Conservation (phyloP, 257 asterid species). For the Solanum pinnatisectum region DNA sequence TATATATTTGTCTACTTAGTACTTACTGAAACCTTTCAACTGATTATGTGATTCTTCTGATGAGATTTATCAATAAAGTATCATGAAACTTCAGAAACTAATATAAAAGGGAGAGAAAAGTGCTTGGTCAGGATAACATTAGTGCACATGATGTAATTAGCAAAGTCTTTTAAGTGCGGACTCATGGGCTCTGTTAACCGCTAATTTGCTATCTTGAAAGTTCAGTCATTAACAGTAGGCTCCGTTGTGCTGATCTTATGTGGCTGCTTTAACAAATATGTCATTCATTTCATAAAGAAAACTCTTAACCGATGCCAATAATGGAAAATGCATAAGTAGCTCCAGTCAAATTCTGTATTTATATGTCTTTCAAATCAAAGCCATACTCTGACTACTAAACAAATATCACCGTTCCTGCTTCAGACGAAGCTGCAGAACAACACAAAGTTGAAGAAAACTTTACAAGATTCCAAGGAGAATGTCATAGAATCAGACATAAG, state of each 20-base stretch:
- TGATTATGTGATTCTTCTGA: not conserved
- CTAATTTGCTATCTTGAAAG: not conserved
- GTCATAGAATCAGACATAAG: constrained; percentile 35
- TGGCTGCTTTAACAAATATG: not conserved
- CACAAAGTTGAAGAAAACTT: constrained; percentile 40
- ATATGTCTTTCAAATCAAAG: not conserved
- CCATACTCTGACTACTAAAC: not conserved
- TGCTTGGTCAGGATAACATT: not conserved
- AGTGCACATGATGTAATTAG: not conserved
- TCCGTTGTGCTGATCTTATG: not conserved
- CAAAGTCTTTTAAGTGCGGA: not conserved
- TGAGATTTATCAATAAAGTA: not conserved
- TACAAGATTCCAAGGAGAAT: constrained; percentile 36
- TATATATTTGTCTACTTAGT: not conserved
- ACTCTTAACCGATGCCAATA: not conserved
- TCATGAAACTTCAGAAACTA: not conserved
- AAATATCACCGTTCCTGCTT: not conserved
- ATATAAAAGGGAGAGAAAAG: not conserved
- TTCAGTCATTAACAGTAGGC: not conserved
- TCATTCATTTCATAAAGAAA: not conserved
- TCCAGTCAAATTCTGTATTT: not conserved
- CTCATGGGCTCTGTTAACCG: not conserved
- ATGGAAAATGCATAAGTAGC: not conserved
- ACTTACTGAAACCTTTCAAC: not conserved
- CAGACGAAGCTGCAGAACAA: constrained; percentile 36